Conservation (phyloP, 1,139 yeast genomes). For the Pichia sp. region DNA sequence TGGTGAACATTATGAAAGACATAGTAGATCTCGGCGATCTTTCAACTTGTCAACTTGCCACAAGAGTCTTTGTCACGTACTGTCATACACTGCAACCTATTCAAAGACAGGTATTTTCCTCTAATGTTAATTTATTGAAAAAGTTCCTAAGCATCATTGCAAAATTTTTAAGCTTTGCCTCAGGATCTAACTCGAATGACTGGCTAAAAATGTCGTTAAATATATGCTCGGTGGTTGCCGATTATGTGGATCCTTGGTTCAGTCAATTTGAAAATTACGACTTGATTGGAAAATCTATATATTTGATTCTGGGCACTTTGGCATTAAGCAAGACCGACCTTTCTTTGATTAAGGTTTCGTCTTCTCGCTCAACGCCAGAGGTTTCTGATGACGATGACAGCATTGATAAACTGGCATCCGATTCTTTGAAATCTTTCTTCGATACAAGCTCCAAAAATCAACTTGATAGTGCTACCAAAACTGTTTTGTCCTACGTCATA, state of each 20-base stretch:
- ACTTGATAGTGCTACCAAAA: constrained; percentile 34
- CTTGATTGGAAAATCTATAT: constrained; percentile 24
- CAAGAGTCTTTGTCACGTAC: constrained; percentile 51
- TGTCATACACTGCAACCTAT: constrained; percentile 65
- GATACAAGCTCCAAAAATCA: constrained; percentile 37
- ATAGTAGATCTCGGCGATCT: constrained; percentile 52
- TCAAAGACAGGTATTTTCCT: constrained; percentile 49
- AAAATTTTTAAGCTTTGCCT: constrained; percentile 35
- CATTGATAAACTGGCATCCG: constrained; percentile 20
- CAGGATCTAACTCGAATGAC: constrained; percentile 21
- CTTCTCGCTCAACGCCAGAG: constrained; percentile 11
- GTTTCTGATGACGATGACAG: constrained; percentile 3
- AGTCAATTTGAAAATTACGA: constrained; percentile 17
- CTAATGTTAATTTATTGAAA: constrained; percentile 60
- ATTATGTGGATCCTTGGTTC: constrained; percentile 23
- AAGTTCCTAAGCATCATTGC: constrained; percentile 44
- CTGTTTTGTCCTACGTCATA: constrained; percentile 33
- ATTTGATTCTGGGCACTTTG: constrained; percentile 22
- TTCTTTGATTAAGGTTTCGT: constrained; percentile 18
- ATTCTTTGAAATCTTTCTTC: constrained; percentile 35
- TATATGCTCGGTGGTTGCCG: constrained; percentile 24
- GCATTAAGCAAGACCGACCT: constrained; percentile 17
- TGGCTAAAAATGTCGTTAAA: constrained; percentile 30
- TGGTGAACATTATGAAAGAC: constrained; percentile 43
- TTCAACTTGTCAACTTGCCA: constrained; percentile 49